Conservation (phyloP, 805 yeast genomes). For the Saccharomyces paradoxus region DNA sequence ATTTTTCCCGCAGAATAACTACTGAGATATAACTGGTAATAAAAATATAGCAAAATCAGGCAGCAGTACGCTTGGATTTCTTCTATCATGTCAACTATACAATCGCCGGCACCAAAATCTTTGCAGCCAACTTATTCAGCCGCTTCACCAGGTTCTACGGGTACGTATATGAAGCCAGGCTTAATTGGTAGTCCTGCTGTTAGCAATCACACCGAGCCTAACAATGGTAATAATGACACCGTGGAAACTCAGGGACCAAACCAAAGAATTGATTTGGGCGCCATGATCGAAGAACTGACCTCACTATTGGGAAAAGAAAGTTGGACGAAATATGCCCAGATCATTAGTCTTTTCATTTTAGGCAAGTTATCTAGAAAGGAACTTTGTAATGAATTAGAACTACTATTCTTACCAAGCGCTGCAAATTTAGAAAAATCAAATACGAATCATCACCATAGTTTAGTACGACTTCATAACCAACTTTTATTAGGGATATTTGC, state of each 20-base stretch:
- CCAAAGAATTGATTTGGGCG: slow-evolving; percentile 51
- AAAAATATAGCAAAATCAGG: background rate
- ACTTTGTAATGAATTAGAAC: slow-evolving; percentile 48
- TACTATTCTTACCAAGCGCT: slow-evolving; percentile 34
- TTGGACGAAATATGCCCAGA: slow-evolving; percentile 83
- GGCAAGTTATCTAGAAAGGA: slow-evolving; percentile 77
- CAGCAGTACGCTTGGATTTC: background rate
- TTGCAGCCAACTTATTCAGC: background rate
- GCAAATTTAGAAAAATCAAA: background rate
- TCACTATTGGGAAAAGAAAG: slow-evolving; percentile 55
- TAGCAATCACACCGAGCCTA: background rate
- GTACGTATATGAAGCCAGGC: background rate
- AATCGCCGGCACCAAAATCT: background rate
- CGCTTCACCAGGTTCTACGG: background rate
- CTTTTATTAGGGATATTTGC: slow-evolving; percentile 74
- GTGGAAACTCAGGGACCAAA: slow-evolving; percentile 3
- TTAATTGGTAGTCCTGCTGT: background rate
- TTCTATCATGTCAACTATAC: background rate
- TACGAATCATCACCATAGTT: slow-evolving; percentile 6
- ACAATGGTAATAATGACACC: background rate
- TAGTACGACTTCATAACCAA: slow-evolving; percentile 61
- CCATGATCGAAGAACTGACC: slow-evolving; percentile 65
- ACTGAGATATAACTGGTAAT: background rate
- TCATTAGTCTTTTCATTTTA: slow-evolving; percentile 64
- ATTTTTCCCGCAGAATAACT: background rate